Percentiles rank a stretch among this genome's conserved stretches.
These are phyloP conservation scores for Nakataea oryzae DNA, from an alignment of 2,329 filamentous ascomycete species.

Conservation along the genomic window DNA sequence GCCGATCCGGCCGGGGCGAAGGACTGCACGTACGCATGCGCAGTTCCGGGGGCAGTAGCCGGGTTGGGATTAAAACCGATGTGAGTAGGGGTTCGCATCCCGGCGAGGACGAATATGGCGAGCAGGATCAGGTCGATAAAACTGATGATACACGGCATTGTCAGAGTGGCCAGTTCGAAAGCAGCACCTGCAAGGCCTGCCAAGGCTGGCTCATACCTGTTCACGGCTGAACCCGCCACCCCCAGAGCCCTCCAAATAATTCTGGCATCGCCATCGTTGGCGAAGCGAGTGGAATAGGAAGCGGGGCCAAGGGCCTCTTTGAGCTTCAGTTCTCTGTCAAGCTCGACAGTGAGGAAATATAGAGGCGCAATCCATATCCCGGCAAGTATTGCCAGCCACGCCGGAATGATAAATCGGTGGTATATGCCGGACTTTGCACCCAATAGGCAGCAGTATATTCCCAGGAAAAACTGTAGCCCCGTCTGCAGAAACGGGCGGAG, in stretches of 20 bases:
- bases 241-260: constrained; percentile 11
- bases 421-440: constrained; percentile 5
- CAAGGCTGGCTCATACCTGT: constrained; percentile 7
- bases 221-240: constrained; percentile 8
- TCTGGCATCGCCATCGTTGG: not conserved
- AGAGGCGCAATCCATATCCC: constrained; percentile 11
- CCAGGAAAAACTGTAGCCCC: constrained; percentile 11
- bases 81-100: not conserved
- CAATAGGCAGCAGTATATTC: constrained; percentile 9
- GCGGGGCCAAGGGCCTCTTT: constrained; percentile 1
- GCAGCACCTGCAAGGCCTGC: not conserved
- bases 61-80: constrained; percentile 3
- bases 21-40: not conserved
- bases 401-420: constrained; percentile 7
- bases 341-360: constrained; percentile 9
- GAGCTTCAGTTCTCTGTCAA: constrained; percentile 2
- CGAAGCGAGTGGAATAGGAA: not conserved
- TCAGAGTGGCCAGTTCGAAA: not conserved
- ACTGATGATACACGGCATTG: constrained; percentile 4
- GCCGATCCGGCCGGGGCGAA: not conserved
- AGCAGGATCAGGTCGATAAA: constrained; percentile 14
- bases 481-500: constrained; percentile 5
- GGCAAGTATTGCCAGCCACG: constrained; percentile 5
- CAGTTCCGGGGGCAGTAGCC: not conserved
- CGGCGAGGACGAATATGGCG: constrained; percentile 10